A percentile compares a stretch with the other conserved stretches of the same genome.
Evolutionary conservation across 495 filamentous ascomycete genomes (phyloP).

Genomic region (Aspergillus kassunensis): DNA sequence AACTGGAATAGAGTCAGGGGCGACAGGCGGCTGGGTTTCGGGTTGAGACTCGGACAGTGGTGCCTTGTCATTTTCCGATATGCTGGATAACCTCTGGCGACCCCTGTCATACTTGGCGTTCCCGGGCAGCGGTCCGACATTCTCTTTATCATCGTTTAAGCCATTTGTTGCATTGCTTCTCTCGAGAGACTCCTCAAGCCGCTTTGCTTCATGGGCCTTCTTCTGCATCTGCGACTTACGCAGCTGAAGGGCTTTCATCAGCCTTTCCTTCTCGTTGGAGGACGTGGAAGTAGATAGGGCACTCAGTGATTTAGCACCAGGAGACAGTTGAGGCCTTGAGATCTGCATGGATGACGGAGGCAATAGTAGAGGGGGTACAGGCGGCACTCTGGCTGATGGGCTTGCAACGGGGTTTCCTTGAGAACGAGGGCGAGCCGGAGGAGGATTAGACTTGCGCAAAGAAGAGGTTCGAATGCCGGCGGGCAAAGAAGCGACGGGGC

Average conservation of each 20-base stretch:
- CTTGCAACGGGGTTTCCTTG: constrained; percentile 37
- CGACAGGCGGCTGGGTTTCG: constrained; percentile 2
- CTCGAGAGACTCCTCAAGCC: constrained; percentile 24
- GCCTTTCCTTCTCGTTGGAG: constrained; percentile 82
- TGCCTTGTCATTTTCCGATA: constrained; percentile 12
- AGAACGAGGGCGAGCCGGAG: constrained; percentile 38
- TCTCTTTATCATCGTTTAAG: constrained; percentile 32
- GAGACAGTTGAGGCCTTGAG: constrained; percentile 47
- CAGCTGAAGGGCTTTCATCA: constrained; percentile 91
- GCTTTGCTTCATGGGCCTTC: constrained; percentile 32
- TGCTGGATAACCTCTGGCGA: constrained; percentile 8
- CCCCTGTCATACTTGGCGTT: constrained; percentile 3
- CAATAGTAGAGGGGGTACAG: constrained; percentile 41
- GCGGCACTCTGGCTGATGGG: constrained; percentile 36
- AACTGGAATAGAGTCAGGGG: constrained; percentile 3
- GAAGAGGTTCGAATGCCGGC: constrained; percentile 46
- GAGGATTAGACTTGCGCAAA: constrained; percentile 34
- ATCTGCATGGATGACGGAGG: constrained; percentile 47
- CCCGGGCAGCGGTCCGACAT: constrained; percentile 19
- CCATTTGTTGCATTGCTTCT: constrained; percentile 8
- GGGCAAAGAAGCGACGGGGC: constrained; percentile 70
- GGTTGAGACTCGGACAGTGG: constrained; percentile 5
- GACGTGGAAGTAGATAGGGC: constrained; percentile 56
- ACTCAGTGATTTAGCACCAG: constrained; percentile 48
- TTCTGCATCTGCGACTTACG: constrained; percentile 70